Conservation (phyloP, 2,329 filamentous ascomycete genomes). For the Penicillium sp. region DNA sequence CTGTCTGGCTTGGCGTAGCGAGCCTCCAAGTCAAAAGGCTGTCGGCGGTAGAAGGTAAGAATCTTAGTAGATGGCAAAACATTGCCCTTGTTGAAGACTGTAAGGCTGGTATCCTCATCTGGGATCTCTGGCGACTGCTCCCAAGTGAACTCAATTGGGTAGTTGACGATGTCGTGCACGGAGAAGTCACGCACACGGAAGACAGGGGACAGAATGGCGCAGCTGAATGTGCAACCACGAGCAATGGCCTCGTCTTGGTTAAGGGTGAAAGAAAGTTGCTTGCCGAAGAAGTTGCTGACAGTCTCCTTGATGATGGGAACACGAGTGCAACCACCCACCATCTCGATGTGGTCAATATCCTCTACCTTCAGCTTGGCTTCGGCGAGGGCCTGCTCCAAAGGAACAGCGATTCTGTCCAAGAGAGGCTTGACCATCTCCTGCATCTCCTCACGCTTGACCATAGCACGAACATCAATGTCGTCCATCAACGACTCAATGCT, state of each 20-base stretch:
- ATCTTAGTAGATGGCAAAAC: constrained; percentile 98
- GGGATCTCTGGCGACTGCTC: constrained; percentile 98
- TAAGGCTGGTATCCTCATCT: constrained; percentile 94
- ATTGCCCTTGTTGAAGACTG: constrained; percentile 96
- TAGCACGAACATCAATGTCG: constrained; percentile 82
- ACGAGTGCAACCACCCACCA: constrained; percentile 92
- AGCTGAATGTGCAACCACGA: constrained; percentile 93
- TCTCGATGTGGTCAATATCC: constrained; percentile 89
- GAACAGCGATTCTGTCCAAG: constrained; percentile 65
- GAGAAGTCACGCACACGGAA: constrained; percentile 99
- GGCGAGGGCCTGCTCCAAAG: constrained; percentile 87
- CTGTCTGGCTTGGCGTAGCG: constrained; percentile 82
- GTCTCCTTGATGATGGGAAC: constrained; percentile 87
- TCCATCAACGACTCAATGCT: constrained; percentile 99
- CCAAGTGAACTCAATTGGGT: constrained; percentile 98
- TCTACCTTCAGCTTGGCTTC: constrained; percentile 87
- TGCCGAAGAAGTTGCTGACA: constrained; percentile 88
- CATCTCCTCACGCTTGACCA: constrained; percentile 91
- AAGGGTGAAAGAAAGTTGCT: constrained; percentile 87
- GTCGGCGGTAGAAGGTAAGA: constrained; percentile 97
- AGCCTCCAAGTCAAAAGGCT: constrained; percentile 93
- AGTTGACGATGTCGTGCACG: constrained; percentile 95
- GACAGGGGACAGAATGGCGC: constrained; percentile 91
- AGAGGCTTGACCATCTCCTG: constrained; percentile 86
- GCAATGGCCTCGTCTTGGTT: constrained; percentile 98